Conservation (phyloP, 2,329 filamentous ascomycete species). For the Biscogniauxia sp. region DNA sequence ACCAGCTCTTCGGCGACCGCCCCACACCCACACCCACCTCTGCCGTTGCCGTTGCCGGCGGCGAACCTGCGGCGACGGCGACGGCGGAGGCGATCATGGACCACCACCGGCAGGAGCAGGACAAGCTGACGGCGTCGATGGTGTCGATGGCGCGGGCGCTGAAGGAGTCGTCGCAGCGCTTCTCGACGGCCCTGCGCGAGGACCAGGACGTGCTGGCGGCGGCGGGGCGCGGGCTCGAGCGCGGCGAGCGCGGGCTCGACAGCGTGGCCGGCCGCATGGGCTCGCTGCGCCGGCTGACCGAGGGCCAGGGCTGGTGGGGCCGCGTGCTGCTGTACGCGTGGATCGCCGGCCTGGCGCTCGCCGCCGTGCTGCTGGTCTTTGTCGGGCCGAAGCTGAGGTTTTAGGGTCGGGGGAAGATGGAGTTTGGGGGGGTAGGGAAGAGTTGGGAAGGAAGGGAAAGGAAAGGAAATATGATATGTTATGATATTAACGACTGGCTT, state of each 20-base stretch:
- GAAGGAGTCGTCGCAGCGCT: constrained; percentile 70
- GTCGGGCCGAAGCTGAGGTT: constrained; percentile 86
- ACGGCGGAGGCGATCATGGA: constrained; percentile 71
- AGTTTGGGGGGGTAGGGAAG: background rate
- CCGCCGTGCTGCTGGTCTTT: constrained; percentile 77
- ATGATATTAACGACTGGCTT: too few relatives aligned
- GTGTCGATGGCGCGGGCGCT: constrained; percentile 74
- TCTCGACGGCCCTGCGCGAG: constrained; percentile 67
- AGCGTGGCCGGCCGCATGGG: constrained; percentile 76
- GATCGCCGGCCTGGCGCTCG: constrained; percentile 79
- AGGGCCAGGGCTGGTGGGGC: constrained; percentile 85
- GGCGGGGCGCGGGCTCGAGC: constrained; percentile 73
- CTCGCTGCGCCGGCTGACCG: constrained; percentile 72
- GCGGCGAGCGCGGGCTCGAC: constrained; percentile 73
- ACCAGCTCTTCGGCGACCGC: constrained; percentile 42
- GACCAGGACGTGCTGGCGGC: constrained; percentile 70
- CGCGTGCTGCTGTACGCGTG: constrained; percentile 79
- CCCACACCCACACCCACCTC: constrained; percentile 37
- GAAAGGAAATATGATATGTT: too few relatives aligned
- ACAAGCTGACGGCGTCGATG: constrained; percentile 77
- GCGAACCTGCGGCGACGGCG: constrained; percentile 41
- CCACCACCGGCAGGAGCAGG: constrained; percentile 77
- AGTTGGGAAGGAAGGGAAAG: background rate
- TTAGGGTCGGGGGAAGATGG: constrained; percentile 37
- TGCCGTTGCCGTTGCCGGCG: too few relatives aligned